phyloP scores from a whole-genome alignment of 2,329 filamentous ascomycete species.

The Trichoderma breve region DNA sequence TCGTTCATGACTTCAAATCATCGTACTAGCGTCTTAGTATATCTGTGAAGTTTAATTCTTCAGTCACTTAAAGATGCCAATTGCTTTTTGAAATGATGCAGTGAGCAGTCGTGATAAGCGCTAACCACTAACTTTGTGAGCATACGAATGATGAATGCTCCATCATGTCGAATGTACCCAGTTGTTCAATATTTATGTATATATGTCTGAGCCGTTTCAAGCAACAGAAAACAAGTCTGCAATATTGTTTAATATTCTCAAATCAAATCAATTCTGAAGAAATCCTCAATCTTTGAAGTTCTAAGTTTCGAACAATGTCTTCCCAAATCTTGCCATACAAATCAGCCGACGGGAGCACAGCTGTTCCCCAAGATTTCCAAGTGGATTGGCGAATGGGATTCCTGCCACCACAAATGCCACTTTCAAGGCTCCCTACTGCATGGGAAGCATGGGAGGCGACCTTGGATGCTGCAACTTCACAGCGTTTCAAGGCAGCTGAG shows the following conservation, averaged over 20 bases:
- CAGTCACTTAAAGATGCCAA: background rate
- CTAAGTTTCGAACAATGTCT: background rate
- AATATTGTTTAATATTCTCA: background rate
- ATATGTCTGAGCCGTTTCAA: background rate
- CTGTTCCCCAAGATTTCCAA: background rate
- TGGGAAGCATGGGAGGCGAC: background rate
- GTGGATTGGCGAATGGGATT: background rate
- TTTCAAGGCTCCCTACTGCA: background rate
- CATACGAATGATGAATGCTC: background rate
- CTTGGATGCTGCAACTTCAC: background rate
- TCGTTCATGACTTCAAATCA: background rate
- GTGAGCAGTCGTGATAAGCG: background rate
- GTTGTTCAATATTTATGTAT: background rate
- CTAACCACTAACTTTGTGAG: background rate
- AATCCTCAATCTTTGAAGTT: background rate
- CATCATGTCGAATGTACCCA: background rate
- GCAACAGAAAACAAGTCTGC: background rate
- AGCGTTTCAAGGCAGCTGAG: background rate
- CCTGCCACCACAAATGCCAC: background rate
- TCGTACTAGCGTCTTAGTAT: background rate
- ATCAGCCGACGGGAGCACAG: background rate
- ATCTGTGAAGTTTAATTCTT: background rate
- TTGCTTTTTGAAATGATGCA: background rate
- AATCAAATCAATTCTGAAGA: background rate
- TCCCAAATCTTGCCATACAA: background rate